Percentiles rank a stretch among this genome's conserved stretches.
Conservation (phyloP, 371 early-diverging fungal species). For the Dichotomocladium elegans region DNA sequence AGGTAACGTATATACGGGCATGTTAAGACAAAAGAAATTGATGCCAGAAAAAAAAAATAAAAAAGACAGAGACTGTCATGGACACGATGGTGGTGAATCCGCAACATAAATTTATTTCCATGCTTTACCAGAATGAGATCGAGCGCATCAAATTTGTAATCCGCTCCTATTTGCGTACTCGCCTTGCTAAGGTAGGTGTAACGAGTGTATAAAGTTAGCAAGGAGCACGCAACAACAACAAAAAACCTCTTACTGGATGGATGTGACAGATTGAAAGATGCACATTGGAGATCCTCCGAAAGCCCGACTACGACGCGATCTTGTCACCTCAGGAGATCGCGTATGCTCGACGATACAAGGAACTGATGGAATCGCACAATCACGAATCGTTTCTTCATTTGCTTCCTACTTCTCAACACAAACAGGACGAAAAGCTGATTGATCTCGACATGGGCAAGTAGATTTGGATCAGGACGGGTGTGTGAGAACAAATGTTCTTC, state of each 20-base stretch:
- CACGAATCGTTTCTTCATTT: conserved; percentile 51
- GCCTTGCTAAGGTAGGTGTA: conserved; percentile 57
- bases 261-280: conserved; percentile 46
- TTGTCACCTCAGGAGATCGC: conserved; percentile 45
- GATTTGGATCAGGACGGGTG: neutral
- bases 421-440: conserved; percentile 41
- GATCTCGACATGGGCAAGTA: conserved; percentile 32
- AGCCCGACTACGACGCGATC: conserved; percentile 19
- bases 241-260: neutral
- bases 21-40: too few relatives aligned
- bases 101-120: conserved; percentile 44
- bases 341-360: conserved; percentile 51
- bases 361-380: conserved; percentile 38
- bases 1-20: too few relatives aligned
- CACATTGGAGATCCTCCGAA: conserved; percentile 36
- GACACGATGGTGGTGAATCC: conserved; percentile 15
- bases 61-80: conserved; percentile 13
- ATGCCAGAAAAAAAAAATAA: too few relatives aligned
- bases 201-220: neutral
- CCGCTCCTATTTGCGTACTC: conserved; percentile 66
- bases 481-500: neutral
- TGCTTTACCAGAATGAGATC: conserved; percentile 76
- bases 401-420: conserved; percentile 53
- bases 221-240: neutral
- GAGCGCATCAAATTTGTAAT: conserved; percentile 80